These are phyloP conservation scores for Aspergillus sp. DNA, from an alignment of 2,329 filamentous ascomycete species.

Conservation along the genomic window DNA sequence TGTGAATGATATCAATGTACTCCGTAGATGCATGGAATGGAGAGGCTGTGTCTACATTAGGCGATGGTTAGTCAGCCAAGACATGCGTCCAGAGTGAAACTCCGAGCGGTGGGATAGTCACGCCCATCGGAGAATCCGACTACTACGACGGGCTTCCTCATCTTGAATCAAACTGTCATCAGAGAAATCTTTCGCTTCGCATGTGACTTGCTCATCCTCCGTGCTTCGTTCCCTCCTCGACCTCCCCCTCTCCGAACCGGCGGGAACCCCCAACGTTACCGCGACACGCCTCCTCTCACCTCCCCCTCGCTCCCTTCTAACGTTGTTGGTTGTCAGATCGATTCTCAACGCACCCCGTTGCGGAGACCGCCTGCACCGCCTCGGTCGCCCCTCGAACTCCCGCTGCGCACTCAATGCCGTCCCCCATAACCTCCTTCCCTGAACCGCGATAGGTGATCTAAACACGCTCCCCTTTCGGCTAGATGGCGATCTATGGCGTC, in stretches of 20 bases:
- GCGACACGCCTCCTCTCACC: background rate
- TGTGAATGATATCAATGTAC: no score
- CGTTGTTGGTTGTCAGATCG: conserved; percentile 8
- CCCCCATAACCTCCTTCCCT: conserved; percentile 18
- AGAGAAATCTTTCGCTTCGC: background rate
- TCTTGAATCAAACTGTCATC: no score
- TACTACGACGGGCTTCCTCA: background rate
- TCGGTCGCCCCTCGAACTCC: conserved; percentile 2
- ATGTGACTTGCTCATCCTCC: background rate
- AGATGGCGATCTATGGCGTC: conserved; percentile 48
- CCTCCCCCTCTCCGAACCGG: background rate
- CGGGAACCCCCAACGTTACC: background rate
- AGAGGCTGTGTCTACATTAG: no score
- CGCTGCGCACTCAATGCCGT: conserved; percentile 30
- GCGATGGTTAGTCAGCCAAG: background rate
- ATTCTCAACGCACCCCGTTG: conserved; percentile 5
- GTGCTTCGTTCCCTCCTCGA: background rate
- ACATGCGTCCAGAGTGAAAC: background rate
- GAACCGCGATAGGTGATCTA: conserved; percentile 36
- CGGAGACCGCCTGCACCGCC: background rate
- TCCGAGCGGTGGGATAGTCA: background rate
- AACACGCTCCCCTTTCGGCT: conserved; percentile 31
- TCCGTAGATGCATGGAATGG: no score
- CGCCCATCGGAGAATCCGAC: background rate
- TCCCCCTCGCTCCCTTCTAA: conserved; percentile 14